These are phyloP conservation scores for Epichloe bromicola DNA, from an alignment of 2,329 filamentous ascomycete species.

Conservation along the genomic window DNA sequence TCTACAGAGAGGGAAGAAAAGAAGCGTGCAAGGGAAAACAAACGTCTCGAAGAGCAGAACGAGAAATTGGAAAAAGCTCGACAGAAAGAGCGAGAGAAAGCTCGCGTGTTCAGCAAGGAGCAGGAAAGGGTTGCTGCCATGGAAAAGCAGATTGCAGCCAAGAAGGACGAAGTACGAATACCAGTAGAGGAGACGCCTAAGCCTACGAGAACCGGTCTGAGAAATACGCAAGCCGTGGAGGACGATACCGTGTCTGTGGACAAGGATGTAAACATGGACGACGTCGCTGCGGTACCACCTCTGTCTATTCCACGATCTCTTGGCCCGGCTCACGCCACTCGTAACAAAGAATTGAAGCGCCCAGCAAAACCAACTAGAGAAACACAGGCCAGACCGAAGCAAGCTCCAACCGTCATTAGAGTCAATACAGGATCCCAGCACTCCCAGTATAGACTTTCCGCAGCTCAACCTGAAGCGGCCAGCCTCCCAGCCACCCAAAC, in stretches of 20 bases:
- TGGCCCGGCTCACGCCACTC: conserved; percentile 32
- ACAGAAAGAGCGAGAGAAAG: conserved; percentile 59
- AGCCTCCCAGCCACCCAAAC: conserved; percentile 20
- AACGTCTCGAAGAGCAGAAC: conserved; percentile 46
- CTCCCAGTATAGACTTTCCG: conserved; percentile 43
- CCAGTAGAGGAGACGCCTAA: conserved; percentile 29
- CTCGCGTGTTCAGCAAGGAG: conserved; percentile 43
- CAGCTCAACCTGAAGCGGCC: conserved; percentile 37
- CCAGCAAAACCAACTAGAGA: conserved; percentile 53
- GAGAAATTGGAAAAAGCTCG: conserved; percentile 53
- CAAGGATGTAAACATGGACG: conserved; percentile 41
- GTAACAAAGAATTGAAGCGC: conserved; percentile 42
- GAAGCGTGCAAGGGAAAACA: conserved; percentile 51
- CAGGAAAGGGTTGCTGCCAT: conserved; percentile 39
- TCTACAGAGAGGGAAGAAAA: conserved; percentile 52
- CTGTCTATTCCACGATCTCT: conserved; percentile 43
- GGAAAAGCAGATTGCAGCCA: conserved; percentile 39
- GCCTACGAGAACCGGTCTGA: conserved; percentile 37
- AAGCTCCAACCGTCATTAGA: conserved; percentile 56
- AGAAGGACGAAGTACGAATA: conserved; percentile 37
- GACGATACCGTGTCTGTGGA: conserved; percentile 18
- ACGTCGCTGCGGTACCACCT: conserved; percentile 44
- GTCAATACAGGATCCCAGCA: conserved; percentile 55
- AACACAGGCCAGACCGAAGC: conserved; percentile 42
- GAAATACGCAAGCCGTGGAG: conserved; percentile 29